Percentiles rank a stretch among this genome's conserved stretches.
phyloP scores from a whole-genome alignment of 495 filamentous ascomycete species.

The Penicillium cataractarum region DNA sequence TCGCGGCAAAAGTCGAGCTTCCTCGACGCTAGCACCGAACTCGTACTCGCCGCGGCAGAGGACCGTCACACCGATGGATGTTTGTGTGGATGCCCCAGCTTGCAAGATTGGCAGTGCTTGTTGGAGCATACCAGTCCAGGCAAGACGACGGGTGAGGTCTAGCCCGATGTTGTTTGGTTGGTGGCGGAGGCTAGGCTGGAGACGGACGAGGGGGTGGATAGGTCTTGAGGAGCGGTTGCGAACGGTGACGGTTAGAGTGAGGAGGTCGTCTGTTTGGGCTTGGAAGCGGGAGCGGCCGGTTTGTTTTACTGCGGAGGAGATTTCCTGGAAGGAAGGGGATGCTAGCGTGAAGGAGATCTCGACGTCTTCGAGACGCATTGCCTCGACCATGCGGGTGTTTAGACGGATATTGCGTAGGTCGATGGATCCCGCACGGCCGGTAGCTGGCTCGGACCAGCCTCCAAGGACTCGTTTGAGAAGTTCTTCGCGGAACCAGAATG shows the following conservation, averaged over 20 bases:
- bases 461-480: conserved; percentile 72
- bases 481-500: conserved; percentile 91
- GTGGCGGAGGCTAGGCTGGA: conserved; percentile 76
- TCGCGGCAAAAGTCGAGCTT: conserved; percentile 55
- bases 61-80: conserved; percentile 67
- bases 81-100: conserved; percentile 55
- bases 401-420: conserved; percentile 76
- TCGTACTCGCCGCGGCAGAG: conserved; percentile 84
- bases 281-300: conserved; percentile 53
- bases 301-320: conserved; percentile 36
- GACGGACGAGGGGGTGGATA: conserved; percentile 71
- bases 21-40: conserved; percentile 79
- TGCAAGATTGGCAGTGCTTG: conserved; percentile 64
- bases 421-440: conserved; percentile 65
- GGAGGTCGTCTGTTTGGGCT: conserved; percentile 70
- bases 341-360: conserved; percentile 65
- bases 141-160: conserved; percentile 80
- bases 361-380: conserved; percentile 79
- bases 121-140: conserved; percentile 84
- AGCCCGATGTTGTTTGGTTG: conserved; percentile 74
- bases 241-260: conserved; percentile 67
- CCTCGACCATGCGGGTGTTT: conserved; percentile 78
- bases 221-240: conserved; percentile 71
- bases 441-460: conserved; percentile 67
- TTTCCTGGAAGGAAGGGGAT: conserved; percentile 17